phyloP scores from a whole-genome alignment of 1,284 basidiomycete genomes.

The Ganoderma multipileum region DNA sequence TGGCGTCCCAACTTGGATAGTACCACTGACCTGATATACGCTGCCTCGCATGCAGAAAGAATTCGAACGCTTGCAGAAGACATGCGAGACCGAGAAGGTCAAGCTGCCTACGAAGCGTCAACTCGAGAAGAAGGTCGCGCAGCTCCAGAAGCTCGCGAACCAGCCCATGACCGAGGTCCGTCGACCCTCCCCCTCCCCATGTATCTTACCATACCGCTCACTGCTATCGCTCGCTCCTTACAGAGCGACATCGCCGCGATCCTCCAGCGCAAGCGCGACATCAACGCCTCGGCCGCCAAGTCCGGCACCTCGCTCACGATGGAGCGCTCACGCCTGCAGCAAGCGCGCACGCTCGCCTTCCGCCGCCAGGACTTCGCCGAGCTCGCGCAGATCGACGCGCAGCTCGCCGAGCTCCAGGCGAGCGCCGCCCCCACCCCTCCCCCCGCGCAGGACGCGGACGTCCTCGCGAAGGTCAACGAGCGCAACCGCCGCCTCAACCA shows the following conservation, averaged over 20 bases:
- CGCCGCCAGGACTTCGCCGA: constrained; percentile 74
- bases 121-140: constrained; percentile 68
- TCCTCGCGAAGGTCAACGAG: constrained; percentile 85
- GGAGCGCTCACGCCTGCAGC: constrained; percentile 67
- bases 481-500: constrained; percentile 84
- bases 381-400: constrained; percentile 62
- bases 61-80: constrained; percentile 65
- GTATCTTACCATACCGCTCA: background rate
- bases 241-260: constrained; percentile 77
- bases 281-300: constrained; percentile 53
- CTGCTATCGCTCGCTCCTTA: background rate
- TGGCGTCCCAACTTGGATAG: constrained; percentile 14
- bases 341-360: constrained; percentile 72
- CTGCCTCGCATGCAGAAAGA: constrained; percentile 61
- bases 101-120: constrained; percentile 71
- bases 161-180: constrained; percentile 81
- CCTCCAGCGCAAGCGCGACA: constrained; percentile 68
- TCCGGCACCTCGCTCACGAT: constrained; percentile 50
- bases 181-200: background rate
- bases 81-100: constrained; percentile 61
- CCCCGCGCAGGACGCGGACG: constrained; percentile 46
- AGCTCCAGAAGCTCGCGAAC: constrained; percentile 63
- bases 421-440: constrained; percentile 23
- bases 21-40: constrained; percentile 4
- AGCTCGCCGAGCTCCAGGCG: constrained; percentile 63